Evolutionary conservation across 192 early-diverging fungal genomes (phyloP).

Genomic region (Umbelopsis ramanniana): DNA sequence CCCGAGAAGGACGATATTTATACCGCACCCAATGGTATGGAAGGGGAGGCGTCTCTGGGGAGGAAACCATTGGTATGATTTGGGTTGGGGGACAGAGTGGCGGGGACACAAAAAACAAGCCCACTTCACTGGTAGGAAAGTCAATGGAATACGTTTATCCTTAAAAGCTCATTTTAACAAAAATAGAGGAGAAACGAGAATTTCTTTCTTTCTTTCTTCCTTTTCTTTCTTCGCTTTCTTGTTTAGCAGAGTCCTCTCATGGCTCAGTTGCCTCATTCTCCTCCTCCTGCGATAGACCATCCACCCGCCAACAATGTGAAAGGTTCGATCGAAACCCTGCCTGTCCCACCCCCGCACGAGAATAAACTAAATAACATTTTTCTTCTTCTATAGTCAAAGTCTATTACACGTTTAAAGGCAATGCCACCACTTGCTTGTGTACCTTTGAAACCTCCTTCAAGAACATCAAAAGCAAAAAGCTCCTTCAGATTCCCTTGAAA

Average conservation of each 20-base stretch:
- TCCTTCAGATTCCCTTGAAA: conserved; percentile 10
- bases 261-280: neutral
- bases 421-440: conserved; percentile 25
- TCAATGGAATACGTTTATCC: conserved; percentile 25
- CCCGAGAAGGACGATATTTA: no score
- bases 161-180: conserved; percentile 13
- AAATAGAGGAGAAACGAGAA: conserved; percentile 13
- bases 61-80: no score
- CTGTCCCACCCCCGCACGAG: no score
- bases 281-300: neutral
- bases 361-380: neutral
- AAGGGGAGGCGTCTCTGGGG: no score
- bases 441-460: conserved; percentile 18
- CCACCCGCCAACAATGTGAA: neutral
- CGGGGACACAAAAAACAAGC: neutral
- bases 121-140: conserved; percentile 6
- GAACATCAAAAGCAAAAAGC: neutral
- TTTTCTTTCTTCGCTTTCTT: neutral
- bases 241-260: neutral
- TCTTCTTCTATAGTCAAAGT: conserved; percentile 22
- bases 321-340: neutral
- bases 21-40: no score
- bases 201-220: neutral
- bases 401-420: conserved; percentile 27
- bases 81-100: neutral